A percentile compares a stretch with the other conserved stretches of the same genome.
Conservation (phyloP, 768 basidiomycete species). For the Calvatia gigantea region DNA sequence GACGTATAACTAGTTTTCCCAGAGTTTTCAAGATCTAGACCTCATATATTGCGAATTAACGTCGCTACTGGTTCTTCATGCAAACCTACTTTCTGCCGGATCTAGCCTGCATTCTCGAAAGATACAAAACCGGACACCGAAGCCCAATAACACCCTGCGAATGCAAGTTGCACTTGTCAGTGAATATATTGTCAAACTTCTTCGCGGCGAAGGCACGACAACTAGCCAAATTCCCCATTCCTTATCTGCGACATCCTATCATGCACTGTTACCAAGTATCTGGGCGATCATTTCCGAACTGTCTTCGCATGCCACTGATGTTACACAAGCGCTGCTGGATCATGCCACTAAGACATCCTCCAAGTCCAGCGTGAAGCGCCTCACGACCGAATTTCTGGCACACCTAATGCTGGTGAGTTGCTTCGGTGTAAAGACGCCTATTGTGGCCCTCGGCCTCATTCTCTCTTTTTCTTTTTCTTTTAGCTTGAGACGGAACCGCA, state of each 20-base stretch:
- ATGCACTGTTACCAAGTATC: constrained; percentile 67
- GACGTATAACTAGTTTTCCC: constrained; percentile 47
- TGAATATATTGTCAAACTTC: constrained; percentile 56
- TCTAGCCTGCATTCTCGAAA: constrained; percentile 18
- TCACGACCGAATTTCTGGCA: constrained; percentile 74
- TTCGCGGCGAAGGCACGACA: constrained; percentile 46
- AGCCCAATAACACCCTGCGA: constrained; percentile 11
- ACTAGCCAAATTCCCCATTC: constrained; percentile 43
- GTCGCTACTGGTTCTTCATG: constrained; percentile 53
- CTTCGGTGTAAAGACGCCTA: not conserved
- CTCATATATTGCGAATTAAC: constrained; percentile 76
- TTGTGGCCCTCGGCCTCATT: constrained; percentile 5
- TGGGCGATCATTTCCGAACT: constrained; percentile 56
- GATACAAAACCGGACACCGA: constrained; percentile 16
- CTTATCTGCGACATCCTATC: constrained; percentile 57
- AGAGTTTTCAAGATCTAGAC: constrained; percentile 67
- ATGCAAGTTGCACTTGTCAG: constrained; percentile 50
- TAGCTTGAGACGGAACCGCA: constrained; percentile 60
- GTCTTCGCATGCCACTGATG: constrained; percentile 20
- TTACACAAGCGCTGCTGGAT: constrained; percentile 56
- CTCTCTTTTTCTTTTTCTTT: constrained; percentile 7
- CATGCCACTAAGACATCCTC: constrained; percentile 62
- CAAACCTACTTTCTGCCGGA: constrained; percentile 19
- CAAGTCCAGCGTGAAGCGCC: constrained; percentile 58
- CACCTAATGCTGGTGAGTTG: constrained; percentile 62